phyloP scores from a whole-genome alignment of 2,329 filamentous ascomycete species.

The Stachybotrys chlorohalonatus region DNA sequence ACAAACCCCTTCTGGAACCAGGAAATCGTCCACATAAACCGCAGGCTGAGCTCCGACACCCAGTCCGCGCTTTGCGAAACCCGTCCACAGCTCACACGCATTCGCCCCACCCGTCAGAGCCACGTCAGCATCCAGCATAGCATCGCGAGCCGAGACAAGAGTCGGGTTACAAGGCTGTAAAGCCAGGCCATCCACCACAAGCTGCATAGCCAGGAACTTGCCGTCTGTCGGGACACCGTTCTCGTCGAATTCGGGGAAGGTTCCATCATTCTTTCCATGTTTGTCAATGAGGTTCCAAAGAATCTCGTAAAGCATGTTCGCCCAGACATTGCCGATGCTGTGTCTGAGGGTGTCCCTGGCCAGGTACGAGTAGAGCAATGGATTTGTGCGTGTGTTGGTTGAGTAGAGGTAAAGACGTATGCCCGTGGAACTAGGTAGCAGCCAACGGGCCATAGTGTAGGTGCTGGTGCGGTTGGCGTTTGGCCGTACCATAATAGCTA shows the following conservation, averaged over 20 bases:
- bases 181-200: slow-evolving; percentile 38
- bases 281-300: slow-evolving; percentile 44
- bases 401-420: slow-evolving; percentile 44
- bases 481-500: slow-evolving; percentile 36
- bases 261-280: slow-evolving; percentile 32
- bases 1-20: slow-evolving; percentile 13
- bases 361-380: slow-evolving; percentile 36
- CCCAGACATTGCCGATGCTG: slow-evolving; percentile 42
- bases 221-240: slow-evolving; percentile 37
- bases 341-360: slow-evolving; percentile 29
- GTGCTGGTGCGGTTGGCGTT: slow-evolving; percentile 33
- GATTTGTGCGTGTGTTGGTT: slow-evolving; percentile 39
- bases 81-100: slow-evolving; percentile 37
- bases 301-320: slow-evolving; percentile 42
- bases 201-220: slow-evolving; percentile 37
- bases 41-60: slow-evolving; percentile 22
- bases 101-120: slow-evolving; percentile 38
- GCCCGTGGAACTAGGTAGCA: slow-evolving; percentile 30
- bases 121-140: slow-evolving; percentile 39
- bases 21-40: slow-evolving; percentile 22
- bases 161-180: slow-evolving; percentile 43
- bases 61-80: slow-evolving; percentile 42
- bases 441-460: slow-evolving; percentile 42
- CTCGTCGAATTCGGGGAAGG: slow-evolving; percentile 25
- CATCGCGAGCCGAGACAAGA: slow-evolving; percentile 36